phyloP scores from a whole-genome alignment of 1,139 yeast genomes.

The Protomyces arabidopsidicola region DNA sequence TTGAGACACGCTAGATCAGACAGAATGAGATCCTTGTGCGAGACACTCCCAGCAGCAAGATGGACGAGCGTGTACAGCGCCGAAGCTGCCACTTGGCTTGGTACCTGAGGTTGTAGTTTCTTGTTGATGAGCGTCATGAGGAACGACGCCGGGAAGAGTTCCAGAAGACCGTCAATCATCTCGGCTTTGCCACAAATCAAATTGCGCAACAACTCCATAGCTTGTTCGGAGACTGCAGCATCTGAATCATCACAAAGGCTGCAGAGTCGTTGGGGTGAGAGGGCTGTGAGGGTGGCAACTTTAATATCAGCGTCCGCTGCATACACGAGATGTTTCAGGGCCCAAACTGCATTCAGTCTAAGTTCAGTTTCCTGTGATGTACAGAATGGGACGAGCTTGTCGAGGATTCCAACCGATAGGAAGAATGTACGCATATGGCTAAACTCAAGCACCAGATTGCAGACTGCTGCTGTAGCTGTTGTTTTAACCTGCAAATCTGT shows the following conservation, averaged over 20 bases:
- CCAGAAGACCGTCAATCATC: slow-evolving; percentile 37
- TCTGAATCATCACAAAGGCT: slow-evolving; percentile 49
- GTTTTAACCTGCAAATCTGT: slow-evolving; percentile 45
- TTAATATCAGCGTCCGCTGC: slow-evolving; percentile 43
- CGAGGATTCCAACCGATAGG: slow-evolving; percentile 53
- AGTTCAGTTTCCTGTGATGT: slow-evolving; percentile 40
- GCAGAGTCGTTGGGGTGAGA: slow-evolving; percentile 52
- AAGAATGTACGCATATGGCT: slow-evolving; percentile 60
- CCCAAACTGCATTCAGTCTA: slow-evolving; percentile 52
- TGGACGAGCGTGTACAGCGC: slow-evolving; percentile 55
- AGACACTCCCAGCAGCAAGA: slow-evolving; percentile 53
- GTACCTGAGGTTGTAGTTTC: slow-evolving; percentile 39
- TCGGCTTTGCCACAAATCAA: slow-evolving; percentile 61
- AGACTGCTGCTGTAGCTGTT: slow-evolving; percentile 61
- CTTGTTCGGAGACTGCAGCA: slow-evolving; percentile 57
- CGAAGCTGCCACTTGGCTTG: slow-evolving; percentile 43
- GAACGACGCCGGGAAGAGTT: neutral
- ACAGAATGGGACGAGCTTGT: slow-evolving; percentile 45
- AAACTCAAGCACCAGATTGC: slow-evolving; percentile 76
- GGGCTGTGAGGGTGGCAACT: slow-evolving; percentile 41
- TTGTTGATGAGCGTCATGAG: slow-evolving; percentile 35
- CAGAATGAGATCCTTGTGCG: slow-evolving; percentile 47
- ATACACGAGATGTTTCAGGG: slow-evolving; percentile 53
- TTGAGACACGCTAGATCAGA: slow-evolving; percentile 44
- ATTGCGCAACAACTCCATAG: slow-evolving; percentile 70